Conservation (phyloP, 495 filamentous ascomycete genomes). For the Cryomyces minteri region DNA sequence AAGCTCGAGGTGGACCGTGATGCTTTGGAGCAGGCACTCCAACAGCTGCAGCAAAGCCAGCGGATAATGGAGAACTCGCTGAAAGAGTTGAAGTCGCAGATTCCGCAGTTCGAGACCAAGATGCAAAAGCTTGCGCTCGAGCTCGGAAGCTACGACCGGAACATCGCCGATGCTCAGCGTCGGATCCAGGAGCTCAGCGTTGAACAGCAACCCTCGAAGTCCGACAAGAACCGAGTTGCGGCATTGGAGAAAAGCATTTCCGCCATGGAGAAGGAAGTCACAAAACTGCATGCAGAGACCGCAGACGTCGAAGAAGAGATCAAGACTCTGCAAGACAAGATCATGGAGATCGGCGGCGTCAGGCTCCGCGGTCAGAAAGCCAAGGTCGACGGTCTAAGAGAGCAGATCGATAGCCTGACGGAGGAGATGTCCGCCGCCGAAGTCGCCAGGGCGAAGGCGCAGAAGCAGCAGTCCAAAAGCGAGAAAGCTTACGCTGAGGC, state of each 20-base stretch:
- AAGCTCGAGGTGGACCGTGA: slow-evolving; percentile 81
- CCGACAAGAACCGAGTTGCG: slow-evolving; percentile 50
- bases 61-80: slow-evolving; percentile 55
- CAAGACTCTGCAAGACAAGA: slow-evolving; percentile 77
- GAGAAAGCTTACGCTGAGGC: slow-evolving; percentile 61
- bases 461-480: slow-evolving; percentile 78
- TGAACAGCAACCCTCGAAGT: slow-evolving; percentile 60
- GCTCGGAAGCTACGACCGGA: slow-evolving; percentile 67
- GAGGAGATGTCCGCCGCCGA: slow-evolving; percentile 75
- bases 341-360: slow-evolving; percentile 94
- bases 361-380: slow-evolving; percentile 77
- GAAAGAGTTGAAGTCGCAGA: slow-evolving; percentile 55
- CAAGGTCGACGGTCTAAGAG: slow-evolving; percentile 80
- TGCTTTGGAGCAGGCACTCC: slow-evolving; percentile 58
- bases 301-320: slow-evolving; percentile 81
- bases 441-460: slow-evolving; percentile 69
- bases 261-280: slow-evolving; percentile 57
- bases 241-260: slow-evolving; percentile 59
- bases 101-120: slow-evolving; percentile 71
- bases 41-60: slow-evolving; percentile 62
- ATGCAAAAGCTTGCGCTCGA: slow-evolving; percentile 88
- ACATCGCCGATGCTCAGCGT: slow-evolving; percentile 66
- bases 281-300: slow-evolving; percentile 63
- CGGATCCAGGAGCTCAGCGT: slow-evolving; percentile 65
- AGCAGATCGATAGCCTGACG: slow-evolving; percentile 61